Conservation (phyloP, 1,284 basidiomycete species). For the Psilocybe mexicana region DNA sequence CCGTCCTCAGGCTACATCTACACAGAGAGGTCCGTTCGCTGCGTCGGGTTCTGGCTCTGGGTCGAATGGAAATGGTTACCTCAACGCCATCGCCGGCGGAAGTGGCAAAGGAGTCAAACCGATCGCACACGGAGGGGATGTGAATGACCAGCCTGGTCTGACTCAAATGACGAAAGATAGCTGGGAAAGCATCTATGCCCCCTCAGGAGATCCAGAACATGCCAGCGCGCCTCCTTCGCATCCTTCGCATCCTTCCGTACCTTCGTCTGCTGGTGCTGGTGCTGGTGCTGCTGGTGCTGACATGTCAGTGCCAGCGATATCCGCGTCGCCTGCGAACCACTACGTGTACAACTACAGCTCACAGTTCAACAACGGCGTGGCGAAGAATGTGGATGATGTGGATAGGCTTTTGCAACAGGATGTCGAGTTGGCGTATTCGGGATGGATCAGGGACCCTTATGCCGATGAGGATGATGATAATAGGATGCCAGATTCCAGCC, state of each 20-base stretch:
- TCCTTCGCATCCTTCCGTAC: too few species aligned
- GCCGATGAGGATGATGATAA: constrained; percentile 9
- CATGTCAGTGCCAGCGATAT: too few species aligned
- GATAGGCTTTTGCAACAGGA: constrained; percentile 23
- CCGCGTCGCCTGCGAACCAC: background rate
- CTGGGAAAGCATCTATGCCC: constrained; percentile 25
- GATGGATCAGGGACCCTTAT: constrained; percentile 19
- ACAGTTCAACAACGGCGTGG: constrained; percentile 19
- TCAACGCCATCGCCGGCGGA: background rate
- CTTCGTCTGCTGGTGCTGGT: too few species aligned
- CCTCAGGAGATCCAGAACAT: background rate
- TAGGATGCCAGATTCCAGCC: constrained; percentile 14
- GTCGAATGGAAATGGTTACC: background rate
- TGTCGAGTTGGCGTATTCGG: constrained; percentile 18
- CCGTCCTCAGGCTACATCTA: constrained; percentile 22
- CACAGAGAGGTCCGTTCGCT: constrained; percentile 17
- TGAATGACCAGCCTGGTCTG: background rate
- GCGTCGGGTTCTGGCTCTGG: background rate
- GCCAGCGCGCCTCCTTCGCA: too few species aligned
- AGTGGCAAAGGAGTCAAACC: background rate
- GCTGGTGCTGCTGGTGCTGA: too few species aligned
- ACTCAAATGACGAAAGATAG: constrained; percentile 17
- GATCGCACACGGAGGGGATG: background rate
- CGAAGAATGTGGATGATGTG: constrained; percentile 20
- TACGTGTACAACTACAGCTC: constrained; percentile 18